phyloP scores from a whole-genome alignment of 1,284 basidiomycete genomes.

The Cryptococcus sp. region DNA sequence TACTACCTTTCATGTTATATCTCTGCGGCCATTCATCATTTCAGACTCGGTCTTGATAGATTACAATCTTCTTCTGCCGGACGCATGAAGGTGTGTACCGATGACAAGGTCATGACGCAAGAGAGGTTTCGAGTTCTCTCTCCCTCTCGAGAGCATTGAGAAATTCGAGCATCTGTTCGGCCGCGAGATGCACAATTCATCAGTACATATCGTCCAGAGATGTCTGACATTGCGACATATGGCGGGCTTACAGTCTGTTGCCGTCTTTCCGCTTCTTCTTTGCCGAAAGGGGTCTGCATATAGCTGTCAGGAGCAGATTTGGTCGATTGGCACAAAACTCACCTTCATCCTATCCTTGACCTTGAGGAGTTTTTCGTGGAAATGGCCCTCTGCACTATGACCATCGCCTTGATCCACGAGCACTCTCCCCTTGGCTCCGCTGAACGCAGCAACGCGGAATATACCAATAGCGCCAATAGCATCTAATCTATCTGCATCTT shows the following conservation, averaged over 20 bases:
- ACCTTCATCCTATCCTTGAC: slow-evolving; percentile 71
- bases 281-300: slow-evolving; percentile 63
- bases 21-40: too few relatives aligned
- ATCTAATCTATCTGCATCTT: slow-evolving; percentile 89
- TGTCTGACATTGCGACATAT: too few relatives aligned
- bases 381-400: slow-evolving; percentile 74
- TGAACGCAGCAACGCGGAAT: slow-evolving; percentile 82
- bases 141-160: slow-evolving; percentile 32
- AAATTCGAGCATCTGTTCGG: slow-evolving; percentile 61
- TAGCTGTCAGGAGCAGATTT: slow-evolving; percentile 13
- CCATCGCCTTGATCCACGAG: slow-evolving; percentile 53
- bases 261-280: slow-evolving; percentile 67
- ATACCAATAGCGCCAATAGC: slow-evolving; percentile 89
- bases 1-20: too few relatives aligned
- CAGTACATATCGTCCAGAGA: too few relatives aligned
- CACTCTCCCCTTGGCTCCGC: slow-evolving; percentile 54
- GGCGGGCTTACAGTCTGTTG: slow-evolving; percentile 65
- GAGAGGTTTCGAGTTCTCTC: neutral
- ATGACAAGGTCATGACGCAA: too few relatives aligned
- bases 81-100: too few relatives aligned
- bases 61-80: too few relatives aligned
- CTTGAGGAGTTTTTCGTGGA: slow-evolving; percentile 80
- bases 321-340: slow-evolving; percentile 6
- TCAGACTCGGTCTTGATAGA: too few relatives aligned
- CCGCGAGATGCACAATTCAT: neutral